Conservation (phyloP, 1,139 yeast species). For the Torulaspora globosa region DNA sequence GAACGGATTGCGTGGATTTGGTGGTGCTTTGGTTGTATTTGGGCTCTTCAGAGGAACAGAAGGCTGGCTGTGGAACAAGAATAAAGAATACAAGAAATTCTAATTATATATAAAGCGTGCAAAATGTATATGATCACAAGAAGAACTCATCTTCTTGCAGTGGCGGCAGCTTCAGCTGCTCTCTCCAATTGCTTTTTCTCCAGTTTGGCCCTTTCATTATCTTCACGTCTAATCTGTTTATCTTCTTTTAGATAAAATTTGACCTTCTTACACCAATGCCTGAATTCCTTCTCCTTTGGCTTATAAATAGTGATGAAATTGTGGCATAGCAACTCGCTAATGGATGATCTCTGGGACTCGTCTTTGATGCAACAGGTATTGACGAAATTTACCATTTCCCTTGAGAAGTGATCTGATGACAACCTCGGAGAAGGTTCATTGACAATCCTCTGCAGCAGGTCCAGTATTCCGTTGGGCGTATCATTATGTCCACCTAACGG, state of each 20-base stretch:
- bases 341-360: constrained; percentile 58
- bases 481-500: constrained; percentile 52
- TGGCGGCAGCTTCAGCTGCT: constrained; percentile 25
- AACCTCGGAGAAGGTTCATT: constrained; percentile 86
- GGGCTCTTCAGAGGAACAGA: constrained; percentile 58
- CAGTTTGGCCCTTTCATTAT: constrained; percentile 29
- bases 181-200: constrained; percentile 30
- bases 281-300: constrained; percentile 29
- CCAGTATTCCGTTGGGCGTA: constrained; percentile 86
- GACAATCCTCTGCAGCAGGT: constrained; percentile 84
- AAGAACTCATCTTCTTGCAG: constrained; percentile 16
- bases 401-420: constrained; percentile 42
- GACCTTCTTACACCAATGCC: constrained; percentile 35
- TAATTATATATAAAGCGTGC: background rate
- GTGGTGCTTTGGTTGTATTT: constrained; percentile 48
- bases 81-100: constrained; percentile 28
- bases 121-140: background rate
- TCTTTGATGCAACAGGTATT: constrained; percentile 63
- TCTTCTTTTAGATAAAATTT: constrained; percentile 32
- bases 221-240: constrained; percentile 33
- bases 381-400: constrained; percentile 57
- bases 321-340: constrained; percentile 50
- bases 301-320: constrained; percentile 31
- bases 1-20: constrained; percentile 46
- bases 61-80: constrained; percentile 48